Base-by-base conservation (phyloP, 192 early-diverging fungal species). In the Coemansia erecta region DNA sequence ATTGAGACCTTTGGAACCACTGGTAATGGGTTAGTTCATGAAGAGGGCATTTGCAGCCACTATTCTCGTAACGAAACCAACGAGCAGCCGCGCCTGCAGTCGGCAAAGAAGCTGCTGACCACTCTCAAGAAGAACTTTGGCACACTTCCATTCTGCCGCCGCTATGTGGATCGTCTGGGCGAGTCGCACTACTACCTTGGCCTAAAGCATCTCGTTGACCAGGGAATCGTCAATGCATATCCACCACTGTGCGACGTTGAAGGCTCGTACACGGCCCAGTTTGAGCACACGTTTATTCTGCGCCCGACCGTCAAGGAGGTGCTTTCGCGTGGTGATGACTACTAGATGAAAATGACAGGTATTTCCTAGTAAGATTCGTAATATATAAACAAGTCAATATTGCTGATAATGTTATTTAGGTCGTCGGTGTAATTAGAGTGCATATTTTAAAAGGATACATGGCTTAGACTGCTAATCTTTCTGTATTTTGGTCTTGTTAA, bases 1-100 rank as follows among this genome's bases (percentile, higher is more conserved):
- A 96, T 99, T 57, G 97, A 99, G 74, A 99, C 97, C 4, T 99
- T 98, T 67, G 97, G 94, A 54, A 89, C 88, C 70, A 99, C 94
- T 11, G 97, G 97, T 9, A 87, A 84, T 23, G 97, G 91, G 8
- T 88, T 84, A 66, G 97, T 99, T 13, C 63, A 84, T 52, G 94
- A 96, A 65, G 91, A 97, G 60, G 86, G 87, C 61, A 93, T 92
- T 49, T 93, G 90, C 72, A 90, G 88, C 58, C 97, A 99, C 63
- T 99, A 99, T 72, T 85, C 86, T 41, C 86, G 85, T 61, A 70
- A 90, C 37, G 66, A 46, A 0, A 23, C 35, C 13, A 7, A 53
- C 33, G 28, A 17, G 15, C 8, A 4, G 18, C 63, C 70, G 15
- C 66, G 66, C 31, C 3, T 68, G 3, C 45, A 60, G 35, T 70